Evolutionary conservation across 805 yeast genomes (phyloP).

Genomic region (Candida railenensis): DNA sequence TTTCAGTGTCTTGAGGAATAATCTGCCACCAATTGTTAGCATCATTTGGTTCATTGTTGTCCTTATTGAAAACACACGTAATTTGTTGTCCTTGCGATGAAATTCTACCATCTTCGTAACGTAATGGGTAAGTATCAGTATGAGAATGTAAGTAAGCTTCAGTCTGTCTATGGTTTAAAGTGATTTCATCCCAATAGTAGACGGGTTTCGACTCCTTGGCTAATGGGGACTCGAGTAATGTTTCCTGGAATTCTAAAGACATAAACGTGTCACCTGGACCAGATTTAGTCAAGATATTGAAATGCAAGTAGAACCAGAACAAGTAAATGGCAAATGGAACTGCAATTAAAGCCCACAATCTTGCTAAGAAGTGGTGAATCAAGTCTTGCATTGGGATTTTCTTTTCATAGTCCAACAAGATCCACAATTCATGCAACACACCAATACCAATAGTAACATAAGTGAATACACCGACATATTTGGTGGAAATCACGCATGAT

Average conservation of each 20-base stretch:
- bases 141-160: constrained; percentile 84
- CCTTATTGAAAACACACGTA: constrained; percentile 56
- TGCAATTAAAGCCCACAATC: constrained; percentile 68
- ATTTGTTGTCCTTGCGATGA: constrained; percentile 96
- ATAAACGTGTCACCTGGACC: constrained; percentile 96
- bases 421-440: constrained; percentile 86
- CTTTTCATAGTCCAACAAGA: constrained; percentile 65
- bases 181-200: constrained; percentile 72
- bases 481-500: constrained; percentile 91
- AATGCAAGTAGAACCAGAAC: constrained; percentile 91
- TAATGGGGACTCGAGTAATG: constrained; percentile 78
- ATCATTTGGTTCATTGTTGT: constrained; percentile 37
- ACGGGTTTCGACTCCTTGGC: constrained; percentile 70
- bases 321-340: constrained; percentile 81
- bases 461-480: constrained; percentile 94
- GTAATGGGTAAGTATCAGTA: constrained; percentile 68
- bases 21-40: constrained; percentile 84
- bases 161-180: constrained; percentile 79
- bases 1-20: constrained; percentile 52
- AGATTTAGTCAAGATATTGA: constrained; percentile 73
- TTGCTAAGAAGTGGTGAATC: constrained; percentile 68
- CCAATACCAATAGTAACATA: constrained; percentile 85
- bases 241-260: constrained; percentile 94
- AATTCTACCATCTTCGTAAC: constrained; percentile 95
- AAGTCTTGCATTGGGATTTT: constrained; percentile 62